Evolutionary conservation across 139 green algal species (phyloP), one percentile per base, ranked within the genome.

Genomic region (Haematococcus lacustris): DNA sequence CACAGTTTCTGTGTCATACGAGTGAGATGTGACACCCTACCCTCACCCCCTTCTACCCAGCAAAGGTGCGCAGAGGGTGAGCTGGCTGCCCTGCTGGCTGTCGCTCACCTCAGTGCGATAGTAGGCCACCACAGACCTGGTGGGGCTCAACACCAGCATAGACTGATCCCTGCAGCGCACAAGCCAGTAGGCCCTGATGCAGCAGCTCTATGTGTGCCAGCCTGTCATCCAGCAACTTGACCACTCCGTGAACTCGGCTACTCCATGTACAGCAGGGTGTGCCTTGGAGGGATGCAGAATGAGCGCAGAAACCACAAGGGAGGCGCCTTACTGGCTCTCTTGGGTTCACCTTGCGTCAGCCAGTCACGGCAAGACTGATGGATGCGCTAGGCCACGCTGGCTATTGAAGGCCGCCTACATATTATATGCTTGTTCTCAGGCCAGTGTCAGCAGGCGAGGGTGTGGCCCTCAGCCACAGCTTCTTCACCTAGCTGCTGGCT

Each of bases 91-190:
- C n/a, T n/a, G n/a, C n/a, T n/a, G n/a, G n/a, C n/a, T n/a, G n/a
- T n/a, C n/a, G n/a, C n/a, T n/a, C n/a, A n/a, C n/a, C n/a, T n/a
- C 34, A 47, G 35, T 32, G 62, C 35, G 40, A 64, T 73, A 68
- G 71, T 93, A 92, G 0, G 75, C 86, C 33, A 90, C 86, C 1
- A 78, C 83, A 3, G 86, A 91, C 39, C 89, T 78, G 0, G 80
- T 68, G 4, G 89, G 89, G 0, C 83, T 67, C 37, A 89, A 60
- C 30, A 93, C 87, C 59, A 77, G 66, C 41, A 79, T 83, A 41
- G 62, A 79, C 43, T 79, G 69, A 59, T 74, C n/a, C 39, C 73
- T 77, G 70, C 7, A 21, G n/a, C 25, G 25, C 6, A 13, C 33
- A 32, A 66, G 17, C 23, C 59, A 66, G 13, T 17, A 13, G 30